Base-by-base conservation (phyloP, 306 rosid genomes). In the Pyrus pyrifolia region DNA sequence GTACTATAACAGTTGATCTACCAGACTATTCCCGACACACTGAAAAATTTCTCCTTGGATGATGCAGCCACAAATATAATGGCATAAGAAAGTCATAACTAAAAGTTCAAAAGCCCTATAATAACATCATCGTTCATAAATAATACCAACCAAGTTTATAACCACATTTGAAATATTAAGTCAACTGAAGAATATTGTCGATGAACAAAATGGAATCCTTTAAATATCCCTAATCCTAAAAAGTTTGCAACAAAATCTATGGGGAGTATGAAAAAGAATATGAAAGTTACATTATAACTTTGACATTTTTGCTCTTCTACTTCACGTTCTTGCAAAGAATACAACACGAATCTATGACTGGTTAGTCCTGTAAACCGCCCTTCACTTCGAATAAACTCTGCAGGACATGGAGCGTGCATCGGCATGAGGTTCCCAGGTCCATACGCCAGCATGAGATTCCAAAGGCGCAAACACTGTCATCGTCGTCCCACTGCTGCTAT, bases 401-500 rank as follows among this genome's bases (percentile, higher is more conserved):
- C 5, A 9, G 35, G 35, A 15, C 19, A 10, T 59, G 57, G 11
- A 40, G 55, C 19, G 38, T 17, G 42, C 22, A 63, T 25, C 68
- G 2, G 35, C 42, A 27, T 33, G 60, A 61, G 59, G 27, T 61
- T 66, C 51, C 60, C 19, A 42, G 52, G 70, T 66, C 69, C 77
- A 73, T 42, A 73, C 17, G 22, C 6, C 29, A 25, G 15, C 44
- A 21, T 35, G 46, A 29, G 33, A 74, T 19, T 74, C 78, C 70
- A 29, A 44, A 13, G 49, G 49, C 8, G 27, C 18, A 21, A 19
- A 38, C 51, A 66, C 1, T 66, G 70, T 25, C 70, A 66, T 35
- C 49, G 2, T 17, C 21, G 70, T 22, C 70, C 45, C 70, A 80
- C 51, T 68, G 80, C 69, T 76, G 58, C 74, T 49, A 14, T 76